A percentile compares a stretch with the other conserved stretches of the same genome.
These are phyloP conservation scores for Aureobasidium sp. DNA, from an alignment of 2,329 filamentous ascomycete genomes.

Conservation along the genomic window DNA sequence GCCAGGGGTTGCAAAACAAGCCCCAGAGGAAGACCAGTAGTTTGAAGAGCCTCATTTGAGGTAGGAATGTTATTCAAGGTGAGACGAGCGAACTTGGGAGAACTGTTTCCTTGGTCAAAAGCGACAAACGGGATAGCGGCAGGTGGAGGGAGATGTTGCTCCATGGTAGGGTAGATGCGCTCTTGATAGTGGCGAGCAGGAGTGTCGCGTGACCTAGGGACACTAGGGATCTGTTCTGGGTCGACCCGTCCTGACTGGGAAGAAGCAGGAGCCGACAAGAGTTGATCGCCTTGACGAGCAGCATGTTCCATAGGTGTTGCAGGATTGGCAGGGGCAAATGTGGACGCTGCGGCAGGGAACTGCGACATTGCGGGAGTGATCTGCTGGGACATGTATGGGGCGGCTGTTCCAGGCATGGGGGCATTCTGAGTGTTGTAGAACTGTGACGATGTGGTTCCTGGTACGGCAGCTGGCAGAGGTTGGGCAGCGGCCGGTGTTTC, in stretches of 20 bases:
- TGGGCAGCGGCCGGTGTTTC: conserved; percentile 56
- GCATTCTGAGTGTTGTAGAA: conserved; percentile 44
- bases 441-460: conserved; percentile 51
- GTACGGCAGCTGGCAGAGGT: conserved; percentile 62
- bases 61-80: conserved; percentile 91
- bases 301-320: conserved; percentile 30
- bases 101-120: conserved; percentile 94
- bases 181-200: conserved; percentile 76
- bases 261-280: conserved; percentile 37
- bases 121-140: conserved; percentile 83
- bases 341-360: conserved; percentile 51
- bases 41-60: conserved; percentile 66
- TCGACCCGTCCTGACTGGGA: conserved; percentile 70
- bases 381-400: conserved; percentile 32
- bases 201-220: conserved; percentile 75
- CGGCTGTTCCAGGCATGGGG: conserved; percentile 5
- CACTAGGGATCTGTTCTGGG: conserved; percentile 84
- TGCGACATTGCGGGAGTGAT: conserved; percentile 45
- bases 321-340: conserved; percentile 35
- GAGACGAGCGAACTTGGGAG: conserved; percentile 84
- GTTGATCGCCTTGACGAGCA: conserved; percentile 27
- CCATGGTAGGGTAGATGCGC: conserved; percentile 91
- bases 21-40: conserved; percentile 78
- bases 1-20: conserved; percentile 85
- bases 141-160: conserved; percentile 84